Conservation (phyloP, 2,329 filamentous ascomycete species). For the Dryadomyces quercivorus region DNA sequence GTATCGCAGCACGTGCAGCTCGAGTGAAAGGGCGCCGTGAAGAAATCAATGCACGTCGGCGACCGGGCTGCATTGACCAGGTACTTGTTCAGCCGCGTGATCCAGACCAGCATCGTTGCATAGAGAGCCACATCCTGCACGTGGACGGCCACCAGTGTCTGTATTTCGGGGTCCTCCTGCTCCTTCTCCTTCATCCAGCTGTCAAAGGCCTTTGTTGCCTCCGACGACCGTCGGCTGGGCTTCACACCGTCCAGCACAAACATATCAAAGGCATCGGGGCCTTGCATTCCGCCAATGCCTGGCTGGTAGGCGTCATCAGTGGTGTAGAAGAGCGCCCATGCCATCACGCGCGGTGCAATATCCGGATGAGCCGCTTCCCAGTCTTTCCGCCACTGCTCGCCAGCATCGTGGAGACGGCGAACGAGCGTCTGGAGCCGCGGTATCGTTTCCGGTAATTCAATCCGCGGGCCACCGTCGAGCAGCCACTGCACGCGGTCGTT, state of each 20-base stretch:
- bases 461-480: conserved; percentile 2
- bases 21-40: conserved; percentile 10
- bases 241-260: background rate
- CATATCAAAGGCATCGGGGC: conserved; percentile 11
- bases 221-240: background rate
- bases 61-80: conserved; percentile 8
- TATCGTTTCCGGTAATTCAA: conserved; percentile 7
- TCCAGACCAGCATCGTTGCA: conserved; percentile 12
- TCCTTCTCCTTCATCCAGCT: background rate
- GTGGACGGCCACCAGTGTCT: background rate
- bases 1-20: conserved; percentile 8
- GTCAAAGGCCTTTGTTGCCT: background rate
- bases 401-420: background rate
- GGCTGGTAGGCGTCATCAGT: conserved; percentile 12
- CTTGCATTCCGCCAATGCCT: conserved; percentile 7
- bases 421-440: conserved; percentile 7
- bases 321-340: conserved; percentile 9
- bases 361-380: conserved; percentile 7
- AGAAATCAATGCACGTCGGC: conserved; percentile 10
- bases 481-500: conserved; percentile 10
- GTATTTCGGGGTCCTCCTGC: background rate
- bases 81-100: conserved; percentile 11
- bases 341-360: conserved; percentile 6
- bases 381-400: conserved; percentile 7
- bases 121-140: conserved; percentile 13